Evolutionary conservation across 2,329 filamentous ascomycete species (phyloP).

Genomic region (Trichoderma atroviride): DNA sequence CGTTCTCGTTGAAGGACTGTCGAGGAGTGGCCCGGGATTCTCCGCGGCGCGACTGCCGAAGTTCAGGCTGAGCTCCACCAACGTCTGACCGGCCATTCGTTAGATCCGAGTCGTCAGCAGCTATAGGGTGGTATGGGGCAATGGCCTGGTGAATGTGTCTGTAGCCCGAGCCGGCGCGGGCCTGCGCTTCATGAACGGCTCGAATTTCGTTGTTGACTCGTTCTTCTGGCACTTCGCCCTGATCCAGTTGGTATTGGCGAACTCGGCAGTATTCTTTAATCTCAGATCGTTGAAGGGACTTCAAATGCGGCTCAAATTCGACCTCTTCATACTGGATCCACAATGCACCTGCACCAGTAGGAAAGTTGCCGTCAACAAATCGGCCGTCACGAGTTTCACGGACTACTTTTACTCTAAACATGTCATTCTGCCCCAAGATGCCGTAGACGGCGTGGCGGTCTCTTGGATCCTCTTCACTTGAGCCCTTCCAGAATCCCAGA

Average conservation of each 20-base stretch:
- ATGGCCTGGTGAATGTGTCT: constrained; percentile 31
- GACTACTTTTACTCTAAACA: constrained; percentile 66
- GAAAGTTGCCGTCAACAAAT: constrained; percentile 62
- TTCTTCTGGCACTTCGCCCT: constrained; percentile 53
- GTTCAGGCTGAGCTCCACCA: constrained; percentile 40
- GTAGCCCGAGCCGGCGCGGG: constrained; percentile 43
- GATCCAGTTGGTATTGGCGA: constrained; percentile 60
- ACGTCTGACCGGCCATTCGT: constrained; percentile 29
- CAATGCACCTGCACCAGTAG: constrained; percentile 59
- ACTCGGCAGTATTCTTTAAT: constrained; percentile 67
- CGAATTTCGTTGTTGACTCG: constrained; percentile 53
- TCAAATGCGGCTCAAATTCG: constrained; percentile 58
- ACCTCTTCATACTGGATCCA: constrained; percentile 68
- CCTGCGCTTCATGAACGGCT: constrained; percentile 56
- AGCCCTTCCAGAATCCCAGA: constrained; percentile 62
- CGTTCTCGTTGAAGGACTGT: constrained; percentile 34
- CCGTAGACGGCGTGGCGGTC: constrained; percentile 66
- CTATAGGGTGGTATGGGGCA: constrained; percentile 32
- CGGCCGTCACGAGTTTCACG: constrained; percentile 63
- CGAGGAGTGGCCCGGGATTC: constrained; percentile 39
- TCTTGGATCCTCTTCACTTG: constrained; percentile 47
- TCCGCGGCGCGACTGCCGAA: constrained; percentile 48
- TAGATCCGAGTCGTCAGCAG: constrained; percentile 28
- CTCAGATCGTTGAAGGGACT: constrained; percentile 54
- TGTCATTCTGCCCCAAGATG: constrained; percentile 64